These are phyloP conservation scores for Naumovozyma dairenensis DNA, from an alignment of 805 yeast genomes.

Conservation along the genomic window DNA sequence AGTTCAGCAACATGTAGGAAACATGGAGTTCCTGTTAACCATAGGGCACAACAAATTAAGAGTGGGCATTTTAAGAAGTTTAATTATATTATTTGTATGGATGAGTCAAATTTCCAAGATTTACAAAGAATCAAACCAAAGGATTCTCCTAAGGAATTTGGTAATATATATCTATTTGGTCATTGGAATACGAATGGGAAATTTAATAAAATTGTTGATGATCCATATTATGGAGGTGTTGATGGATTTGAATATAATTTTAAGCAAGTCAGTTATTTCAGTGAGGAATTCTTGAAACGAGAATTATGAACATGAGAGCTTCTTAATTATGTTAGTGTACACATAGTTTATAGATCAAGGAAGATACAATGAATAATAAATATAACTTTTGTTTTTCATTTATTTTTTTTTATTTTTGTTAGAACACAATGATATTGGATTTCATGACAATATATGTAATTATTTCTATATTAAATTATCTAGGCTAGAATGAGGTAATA, in stretches of 20 bases:
- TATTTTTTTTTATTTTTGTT: no score
- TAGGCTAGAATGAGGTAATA: no score
- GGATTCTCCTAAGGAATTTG: constrained; percentile 27
- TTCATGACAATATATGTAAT: no score
- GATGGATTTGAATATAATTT: constrained; percentile 77
- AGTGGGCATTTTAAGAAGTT: constrained; percentile 43
- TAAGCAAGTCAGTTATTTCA: constrained; percentile 64
- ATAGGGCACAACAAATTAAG: constrained; percentile 61
- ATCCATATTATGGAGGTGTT: constrained; percentile 87
- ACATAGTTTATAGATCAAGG: background rate
- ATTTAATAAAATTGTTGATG: constrained; percentile 56
- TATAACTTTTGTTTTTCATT: no score
- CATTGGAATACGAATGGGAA: constrained; percentile 54
- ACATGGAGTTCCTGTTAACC: constrained; percentile 67
- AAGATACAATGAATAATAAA: no score
- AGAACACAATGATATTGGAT: no score
- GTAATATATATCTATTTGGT: constrained; percentile 61
- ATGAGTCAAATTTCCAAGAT: constrained; percentile 46
- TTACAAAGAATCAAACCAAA: constrained; percentile 45
- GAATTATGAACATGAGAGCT: constrained; percentile 31
- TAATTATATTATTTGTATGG: constrained; percentile 67
- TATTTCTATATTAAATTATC: no score
- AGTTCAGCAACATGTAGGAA: constrained; percentile 56
- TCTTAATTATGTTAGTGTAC: background rate
- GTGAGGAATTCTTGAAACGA: constrained; percentile 52